These are phyloP conservation scores for Podospora comata DNA, from an alignment of 495 filamentous ascomycete species.

Conservation along the genomic window DNA sequence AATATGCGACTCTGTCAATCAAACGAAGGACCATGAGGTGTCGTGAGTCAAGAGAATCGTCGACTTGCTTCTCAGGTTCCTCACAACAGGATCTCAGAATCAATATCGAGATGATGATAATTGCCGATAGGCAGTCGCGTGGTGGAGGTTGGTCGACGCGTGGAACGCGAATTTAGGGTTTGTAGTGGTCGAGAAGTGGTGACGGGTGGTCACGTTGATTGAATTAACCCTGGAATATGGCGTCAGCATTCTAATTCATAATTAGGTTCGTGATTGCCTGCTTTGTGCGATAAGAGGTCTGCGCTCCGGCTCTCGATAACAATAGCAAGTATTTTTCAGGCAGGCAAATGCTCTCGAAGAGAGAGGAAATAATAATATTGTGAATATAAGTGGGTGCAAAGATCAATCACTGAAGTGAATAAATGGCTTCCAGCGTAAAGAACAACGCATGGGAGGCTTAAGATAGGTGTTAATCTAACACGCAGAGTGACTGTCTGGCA, in stretches of 20 bases:
- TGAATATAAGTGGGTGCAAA: too few relatives aligned
- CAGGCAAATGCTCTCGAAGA: neutral
- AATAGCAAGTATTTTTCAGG: neutral
- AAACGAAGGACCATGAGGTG: neutral
- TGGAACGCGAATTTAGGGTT: neutral
- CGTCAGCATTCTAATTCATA: neutral
- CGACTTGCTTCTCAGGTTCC: neutral
- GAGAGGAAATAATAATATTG: neutral
- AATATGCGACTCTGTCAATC: neutral
- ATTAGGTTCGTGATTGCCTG: too few relatives aligned
- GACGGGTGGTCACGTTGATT: conserved; percentile 3
- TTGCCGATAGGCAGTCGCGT: neutral
- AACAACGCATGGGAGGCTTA: too few relatives aligned
- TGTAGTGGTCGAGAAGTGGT: neutral
- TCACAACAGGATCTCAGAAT: neutral
- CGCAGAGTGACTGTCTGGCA: neutral
- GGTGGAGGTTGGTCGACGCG: neutral
- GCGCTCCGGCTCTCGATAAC: too few relatives aligned
- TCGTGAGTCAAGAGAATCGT: neutral
- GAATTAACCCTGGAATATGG: neutral
- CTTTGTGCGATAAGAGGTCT: neutral
- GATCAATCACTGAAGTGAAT: too few relatives aligned
- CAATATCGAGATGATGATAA: neutral
- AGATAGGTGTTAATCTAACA: too few relatives aligned
- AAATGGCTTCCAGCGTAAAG: too few relatives aligned